A percentile compares a stretch with the other conserved stretches of the same genome.
Conservation (phyloP, 2,329 filamentous ascomycete genomes). For the Emmonsia crescens region DNA sequence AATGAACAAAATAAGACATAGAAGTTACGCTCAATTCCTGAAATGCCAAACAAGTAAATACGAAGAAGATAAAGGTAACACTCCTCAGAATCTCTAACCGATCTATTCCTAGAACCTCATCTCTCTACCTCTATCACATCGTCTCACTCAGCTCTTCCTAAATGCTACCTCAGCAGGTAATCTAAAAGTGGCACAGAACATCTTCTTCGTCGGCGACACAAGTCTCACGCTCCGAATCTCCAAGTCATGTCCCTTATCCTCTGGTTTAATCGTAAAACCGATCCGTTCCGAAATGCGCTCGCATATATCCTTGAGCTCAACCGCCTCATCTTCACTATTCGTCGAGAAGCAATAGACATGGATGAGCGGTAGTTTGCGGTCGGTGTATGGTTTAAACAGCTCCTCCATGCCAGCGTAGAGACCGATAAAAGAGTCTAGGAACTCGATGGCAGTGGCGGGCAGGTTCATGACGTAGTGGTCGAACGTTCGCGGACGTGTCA, state of each 20-base stretch:
- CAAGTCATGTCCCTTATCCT: constrained; percentile 50
- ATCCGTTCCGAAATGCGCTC: constrained; percentile 54
- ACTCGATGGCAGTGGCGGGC: constrained; percentile 77
- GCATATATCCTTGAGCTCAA: constrained; percentile 50
- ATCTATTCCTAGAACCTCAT: not conserved
- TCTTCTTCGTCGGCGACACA: constrained; percentile 85
- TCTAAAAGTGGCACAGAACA: constrained; percentile 93
- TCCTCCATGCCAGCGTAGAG: constrained; percentile 62
- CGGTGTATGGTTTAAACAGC: constrained; percentile 53
- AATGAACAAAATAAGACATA: not conserved
- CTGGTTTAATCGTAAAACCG: constrained; percentile 45
- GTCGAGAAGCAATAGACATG: constrained; percentile 93
- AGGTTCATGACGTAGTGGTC: constrained; percentile 98
- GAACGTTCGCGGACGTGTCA: constrained; percentile 54
- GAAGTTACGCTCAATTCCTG: not conserved
- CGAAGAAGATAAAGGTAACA: not conserved
- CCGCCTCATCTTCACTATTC: constrained; percentile 64
- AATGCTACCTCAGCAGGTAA: constrained; percentile 77
- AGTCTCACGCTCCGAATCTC: constrained; percentile 60
- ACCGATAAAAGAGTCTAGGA: constrained; percentile 66
- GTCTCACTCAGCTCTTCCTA: constrained; percentile 16
- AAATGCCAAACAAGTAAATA: not conserved
- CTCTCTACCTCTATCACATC: not conserved
- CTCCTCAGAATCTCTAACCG: not conserved
- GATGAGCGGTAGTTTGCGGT: constrained; percentile 60